These are phyloP conservation scores for Apiotrichum porosum DNA, from an alignment of 1,284 basidiomycete genomes.

Conservation along the genomic window DNA sequence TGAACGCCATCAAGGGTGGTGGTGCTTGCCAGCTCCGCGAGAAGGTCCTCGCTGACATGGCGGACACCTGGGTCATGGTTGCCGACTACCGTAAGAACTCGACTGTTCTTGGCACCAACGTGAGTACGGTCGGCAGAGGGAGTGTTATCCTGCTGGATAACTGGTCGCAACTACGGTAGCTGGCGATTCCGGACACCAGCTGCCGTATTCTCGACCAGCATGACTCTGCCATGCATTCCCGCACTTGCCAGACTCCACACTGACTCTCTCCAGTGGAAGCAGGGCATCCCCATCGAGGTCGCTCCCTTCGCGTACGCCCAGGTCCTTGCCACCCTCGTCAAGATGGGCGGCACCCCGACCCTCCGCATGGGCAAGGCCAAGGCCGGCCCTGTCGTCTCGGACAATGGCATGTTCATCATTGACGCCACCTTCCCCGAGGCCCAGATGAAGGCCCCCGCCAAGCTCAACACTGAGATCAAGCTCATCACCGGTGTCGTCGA, in stretches of 20 bases:
- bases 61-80: constrained; percentile 89
- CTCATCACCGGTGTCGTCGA: constrained; percentile 94
- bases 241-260: too few relatives aligned
- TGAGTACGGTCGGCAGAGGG: constrained; percentile 49
- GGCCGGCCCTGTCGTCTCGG: constrained; percentile 82
- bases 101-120: constrained; percentile 72
- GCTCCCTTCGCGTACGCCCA: constrained; percentile 92
- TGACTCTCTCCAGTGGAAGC: constrained; percentile 59
- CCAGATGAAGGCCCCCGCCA: constrained; percentile 64
- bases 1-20: constrained; percentile 97
- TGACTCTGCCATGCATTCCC: neutral
- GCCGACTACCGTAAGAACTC: constrained; percentile 95
- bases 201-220: too few relatives aligned
- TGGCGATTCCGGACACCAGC: too few relatives aligned
- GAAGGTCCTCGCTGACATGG: constrained; percentile 94
- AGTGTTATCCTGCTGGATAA: neutral
- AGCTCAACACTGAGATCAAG: constrained; percentile 72
- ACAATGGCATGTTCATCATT: constrained; percentile 94
- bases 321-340: constrained; percentile 62
- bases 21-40: constrained; percentile 95
- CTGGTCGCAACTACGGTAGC: too few relatives aligned
- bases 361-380: constrained; percentile 68
- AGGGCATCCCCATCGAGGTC: constrained; percentile 93
- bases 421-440: constrained; percentile 77
- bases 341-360: constrained; percentile 56